phyloP scores from a whole-genome alignment of 805 yeast genomes.

The Kockiozyma suomiensis region DNA sequence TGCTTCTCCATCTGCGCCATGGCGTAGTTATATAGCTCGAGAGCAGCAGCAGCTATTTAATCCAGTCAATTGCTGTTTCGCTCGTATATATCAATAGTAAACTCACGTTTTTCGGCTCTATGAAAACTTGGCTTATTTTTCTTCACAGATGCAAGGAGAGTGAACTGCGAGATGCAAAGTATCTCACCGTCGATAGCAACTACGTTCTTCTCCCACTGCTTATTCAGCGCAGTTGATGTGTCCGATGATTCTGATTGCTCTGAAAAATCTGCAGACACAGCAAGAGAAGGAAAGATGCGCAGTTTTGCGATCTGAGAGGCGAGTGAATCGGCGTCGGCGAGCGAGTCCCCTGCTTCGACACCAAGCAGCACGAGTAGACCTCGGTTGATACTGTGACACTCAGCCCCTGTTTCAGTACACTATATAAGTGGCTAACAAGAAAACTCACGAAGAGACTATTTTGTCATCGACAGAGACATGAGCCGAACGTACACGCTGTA shows the following conservation, averaged over 20 bases:
- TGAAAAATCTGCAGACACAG: conserved; percentile 43
- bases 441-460: conserved; percentile 62
- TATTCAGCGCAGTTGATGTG: conserved; percentile 32
- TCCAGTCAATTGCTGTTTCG: background rate
- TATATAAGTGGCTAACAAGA: background rate
- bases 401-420: background rate
- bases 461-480: conserved; percentile 80
- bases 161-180: conserved; percentile 86
- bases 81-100: conserved; percentile 46
- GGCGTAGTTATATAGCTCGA: conserved; percentile 51
- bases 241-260: conserved; percentile 2
- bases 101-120: conserved; percentile 78
- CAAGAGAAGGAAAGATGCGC: conserved; percentile 64
- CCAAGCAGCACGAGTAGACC: conserved; percentile 88
- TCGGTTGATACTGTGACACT: conserved; percentile 49
- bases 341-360: conserved; percentile 73
- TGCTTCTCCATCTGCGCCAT: conserved; percentile 48
- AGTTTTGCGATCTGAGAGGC: conserved; percentile 67
- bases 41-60: conserved; percentile 18
- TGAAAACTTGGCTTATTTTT: conserved; percentile 96
- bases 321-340: conserved; percentile 68
- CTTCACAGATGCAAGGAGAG: conserved; percentile 78
- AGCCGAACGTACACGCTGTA: conserved; percentile 86
- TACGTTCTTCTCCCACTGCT: conserved; percentile 75
- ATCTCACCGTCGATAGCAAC: conserved; percentile 71